A percentile compares a stretch with the other conserved stretches of the same genome.
phyloP scores from a whole-genome alignment of 1,139 yeast species.

The Nematodospora anomalae region DNA sequence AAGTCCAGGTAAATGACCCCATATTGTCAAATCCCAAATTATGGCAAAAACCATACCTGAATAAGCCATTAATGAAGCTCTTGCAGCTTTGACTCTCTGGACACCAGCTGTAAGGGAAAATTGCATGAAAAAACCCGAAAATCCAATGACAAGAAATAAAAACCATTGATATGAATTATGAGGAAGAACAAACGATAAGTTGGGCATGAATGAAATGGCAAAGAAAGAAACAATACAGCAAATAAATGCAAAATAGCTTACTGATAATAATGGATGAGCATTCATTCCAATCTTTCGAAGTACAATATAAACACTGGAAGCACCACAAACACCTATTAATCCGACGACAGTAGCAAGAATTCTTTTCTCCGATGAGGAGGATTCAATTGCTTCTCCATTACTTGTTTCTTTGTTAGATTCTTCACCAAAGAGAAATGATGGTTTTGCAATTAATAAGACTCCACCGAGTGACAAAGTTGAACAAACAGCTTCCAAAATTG shows the following conservation, averaged over 20 bases:
- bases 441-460: constrained; percentile 79
- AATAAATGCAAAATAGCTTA: constrained; percentile 69
- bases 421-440: constrained; percentile 67
- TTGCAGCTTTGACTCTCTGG: constrained; percentile 77
- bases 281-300: constrained; percentile 72
- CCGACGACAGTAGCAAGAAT: constrained; percentile 66
- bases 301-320: constrained; percentile 67
- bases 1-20: constrained; percentile 71
- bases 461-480: constrained; percentile 71
- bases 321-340: constrained; percentile 68
- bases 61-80: constrained; percentile 74
- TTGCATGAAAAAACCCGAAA: constrained; percentile 82
- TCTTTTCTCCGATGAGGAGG: constrained; percentile 40
- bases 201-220: constrained; percentile 58
- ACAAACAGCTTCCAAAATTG: constrained; percentile 65
- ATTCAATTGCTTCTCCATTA: constrained; percentile 34
- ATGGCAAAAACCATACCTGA: constrained; percentile 77
- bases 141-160: constrained; percentile 60
- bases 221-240: constrained; percentile 57
- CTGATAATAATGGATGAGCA: constrained; percentile 80
- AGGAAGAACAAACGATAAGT: constrained; percentile 61
- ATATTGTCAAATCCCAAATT: constrained; percentile 70
- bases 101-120: constrained; percentile 78
- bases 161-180: constrained; percentile 62
- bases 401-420: constrained; percentile 32